Conservation (phyloP, 2,329 filamentous ascomycete species). For the Pseudogymnoascus sp. region DNA sequence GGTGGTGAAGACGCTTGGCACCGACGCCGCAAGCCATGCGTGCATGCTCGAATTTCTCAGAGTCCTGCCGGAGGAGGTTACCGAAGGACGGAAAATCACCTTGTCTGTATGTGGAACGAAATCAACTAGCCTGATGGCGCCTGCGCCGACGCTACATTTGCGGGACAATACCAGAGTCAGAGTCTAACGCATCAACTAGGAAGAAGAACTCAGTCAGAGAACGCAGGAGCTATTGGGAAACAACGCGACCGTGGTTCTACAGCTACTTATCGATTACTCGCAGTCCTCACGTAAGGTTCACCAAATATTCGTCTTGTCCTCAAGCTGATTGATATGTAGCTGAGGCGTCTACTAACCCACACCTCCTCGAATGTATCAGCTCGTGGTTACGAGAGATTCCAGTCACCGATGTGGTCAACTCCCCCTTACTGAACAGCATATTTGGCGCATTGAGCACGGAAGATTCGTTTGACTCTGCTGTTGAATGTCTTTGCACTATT, state of each 20-base stretch:
- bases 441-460: conserved; percentile 70
- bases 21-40: conserved; percentile 68
- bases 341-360: conserved; percentile 73
- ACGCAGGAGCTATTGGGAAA: conserved; percentile 84
- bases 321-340: conserved; percentile 38
- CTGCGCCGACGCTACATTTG: conserved; percentile 27
- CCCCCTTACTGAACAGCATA: conserved; percentile 73
- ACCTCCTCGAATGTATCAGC: conserved; percentile 88
- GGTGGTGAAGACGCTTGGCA: conserved; percentile 70
- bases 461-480: conserved; percentile 72
- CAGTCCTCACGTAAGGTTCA: conserved; percentile 73
- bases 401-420: conserved; percentile 71
- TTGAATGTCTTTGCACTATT: conserved; percentile 87
- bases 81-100: conserved; percentile 98
- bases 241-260: conserved; percentile 81
- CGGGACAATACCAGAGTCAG: conserved; percentile 28
- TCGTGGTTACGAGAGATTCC: conserved; percentile 95
- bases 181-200: conserved; percentile 57
- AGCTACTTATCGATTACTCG: conserved; percentile 80
- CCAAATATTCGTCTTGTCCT: background rate
- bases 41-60: conserved; percentile 93
- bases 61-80: conserved; percentile 96
- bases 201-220: conserved; percentile 84
- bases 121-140: conserved; percentile 36
- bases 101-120: conserved; percentile 84